These are phyloP conservation scores for Pseudopyricularia cyperi DNA, from an alignment of 2,329 filamentous ascomycete species.

Conservation along the genomic window DNA sequence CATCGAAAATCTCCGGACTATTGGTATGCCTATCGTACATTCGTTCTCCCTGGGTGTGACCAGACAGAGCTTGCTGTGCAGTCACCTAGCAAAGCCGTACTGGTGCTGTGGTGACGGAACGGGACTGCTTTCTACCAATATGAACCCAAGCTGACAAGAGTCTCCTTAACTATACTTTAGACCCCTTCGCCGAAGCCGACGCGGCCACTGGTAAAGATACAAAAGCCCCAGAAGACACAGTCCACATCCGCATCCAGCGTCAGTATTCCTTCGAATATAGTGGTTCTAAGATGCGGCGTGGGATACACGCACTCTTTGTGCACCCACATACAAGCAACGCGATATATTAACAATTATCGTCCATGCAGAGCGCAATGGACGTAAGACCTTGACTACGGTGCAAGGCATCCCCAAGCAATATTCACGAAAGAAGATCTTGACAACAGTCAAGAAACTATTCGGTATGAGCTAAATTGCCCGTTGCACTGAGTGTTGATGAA, in stretches of 20 bases:
- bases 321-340: background rate
- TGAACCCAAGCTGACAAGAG: constrained; percentile 14
- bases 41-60: background rate
- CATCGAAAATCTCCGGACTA: constrained; percentile 97
- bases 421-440: constrained; percentile 98
- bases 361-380: constrained; percentile 91
- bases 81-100: background rate
- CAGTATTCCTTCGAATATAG: constrained; percentile 29
- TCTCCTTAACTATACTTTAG: constrained; percentile 29
- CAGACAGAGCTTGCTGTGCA: background rate
- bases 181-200: constrained; percentile 99
- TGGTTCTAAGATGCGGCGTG: background rate
- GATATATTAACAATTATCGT: background rate
- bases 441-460: constrained; percentile 99
- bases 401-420: constrained; percentile 98
- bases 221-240: constrained; percentile 83
- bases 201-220: constrained; percentile 94
- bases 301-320: background rate
- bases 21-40: constrained; percentile 53
- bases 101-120: background rate
- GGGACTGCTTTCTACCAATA: background rate
- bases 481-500: background rate
- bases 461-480: constrained; percentile 36
- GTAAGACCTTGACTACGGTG: constrained; percentile 99
- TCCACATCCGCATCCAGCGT: constrained; percentile 99